Evolutionary conservation across 805 yeast genomes (phyloP), one percentile per base, ranked within the genome.

Genomic region (Starmerella asiatica): DNA sequence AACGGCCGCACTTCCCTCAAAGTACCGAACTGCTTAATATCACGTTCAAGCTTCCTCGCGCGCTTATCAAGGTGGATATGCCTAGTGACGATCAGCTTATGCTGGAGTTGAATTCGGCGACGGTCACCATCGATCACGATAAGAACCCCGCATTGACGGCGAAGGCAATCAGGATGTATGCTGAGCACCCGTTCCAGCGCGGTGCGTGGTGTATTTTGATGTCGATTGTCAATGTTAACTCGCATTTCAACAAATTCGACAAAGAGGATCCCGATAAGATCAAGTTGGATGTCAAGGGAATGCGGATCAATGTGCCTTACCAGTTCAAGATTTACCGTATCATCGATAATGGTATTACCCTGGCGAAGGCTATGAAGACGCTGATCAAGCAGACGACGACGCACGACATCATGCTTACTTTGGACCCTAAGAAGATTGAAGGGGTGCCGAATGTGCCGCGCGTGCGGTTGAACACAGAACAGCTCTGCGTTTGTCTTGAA

Each of bases 261-360:
- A 41, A 29, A 26, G 41, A 17, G 8, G 20, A 21, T 8, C n/a
- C 29, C 11, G 47, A 45, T 20, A 40, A 49, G 26, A 43, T 59
- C 18, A 21, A 40, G 2, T 40, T 62, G 27, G 51, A 53, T 14
- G 46, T 58, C n/a, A 59, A 55, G 7, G 59, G 56, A 3, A 34
- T 64, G 42, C 49, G 62, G 11, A 38, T 65, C 39, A 58, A 56
- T 20, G 52, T 84, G 37, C 95, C 96, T 0, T 73, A 78, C 56
- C 73, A 75, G 39, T 81, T 81, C 54, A 65, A 80, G 37, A 73
- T 82, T 39, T 82, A 81, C 59, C 70, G 76, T 19, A 69, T 86
- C n/a, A 73, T 86, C 51, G 95, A 86, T 51, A 80, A 80, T 50
- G 61, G 80, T 14, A 69, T 82, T 16, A 75, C 84, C 0, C 60